Evolutionary conservation across 2,329 filamentous ascomycete genomes (phyloP).

Genomic region (Rhynchosporium secalis): DNA sequence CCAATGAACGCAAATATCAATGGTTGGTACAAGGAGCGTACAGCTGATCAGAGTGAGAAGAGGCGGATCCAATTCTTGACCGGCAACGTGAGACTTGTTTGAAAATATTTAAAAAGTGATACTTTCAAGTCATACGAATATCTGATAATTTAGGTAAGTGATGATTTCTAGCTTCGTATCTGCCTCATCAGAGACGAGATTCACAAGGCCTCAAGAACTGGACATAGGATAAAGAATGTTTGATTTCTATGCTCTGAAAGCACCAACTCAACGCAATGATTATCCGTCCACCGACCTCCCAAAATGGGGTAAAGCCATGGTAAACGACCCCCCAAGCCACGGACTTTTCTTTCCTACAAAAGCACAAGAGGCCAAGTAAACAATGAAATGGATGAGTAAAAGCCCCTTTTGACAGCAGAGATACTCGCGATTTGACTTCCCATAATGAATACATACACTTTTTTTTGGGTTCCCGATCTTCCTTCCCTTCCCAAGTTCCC

Average conservation of each 20-base stretch:
- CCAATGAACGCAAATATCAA: neutral
- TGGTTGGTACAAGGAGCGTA: neutral
- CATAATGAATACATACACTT: neutral
- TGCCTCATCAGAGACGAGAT: no score
- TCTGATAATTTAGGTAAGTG: no score
- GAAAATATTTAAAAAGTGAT: no score
- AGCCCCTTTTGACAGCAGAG: slow-evolving; percentile 4
- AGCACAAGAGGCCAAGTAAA: neutral
- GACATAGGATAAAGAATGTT: neutral
- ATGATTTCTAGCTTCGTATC: no score
- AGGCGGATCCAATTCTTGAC: no score
- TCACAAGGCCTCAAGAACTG: no score
- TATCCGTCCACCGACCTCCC: neutral
- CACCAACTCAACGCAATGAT: neutral
- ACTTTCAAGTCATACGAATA: no score
- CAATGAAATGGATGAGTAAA: neutral
- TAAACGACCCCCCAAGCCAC: slow-evolving; percentile 1
- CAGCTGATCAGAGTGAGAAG: neutral
- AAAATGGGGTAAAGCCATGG: neutral
- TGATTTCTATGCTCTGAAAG: neutral
- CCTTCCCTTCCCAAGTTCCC: no score
- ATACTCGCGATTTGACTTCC: neutral
- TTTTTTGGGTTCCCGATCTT: neutral
- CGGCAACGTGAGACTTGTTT: no score
- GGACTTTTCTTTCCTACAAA: neutral